A percentile compares a stretch with the other conserved stretches of the same genome.
These are phyloP conservation scores for Castanea sativa DNA, from an alignment of 306 rosid species.

Conservation along the genomic window DNA sequence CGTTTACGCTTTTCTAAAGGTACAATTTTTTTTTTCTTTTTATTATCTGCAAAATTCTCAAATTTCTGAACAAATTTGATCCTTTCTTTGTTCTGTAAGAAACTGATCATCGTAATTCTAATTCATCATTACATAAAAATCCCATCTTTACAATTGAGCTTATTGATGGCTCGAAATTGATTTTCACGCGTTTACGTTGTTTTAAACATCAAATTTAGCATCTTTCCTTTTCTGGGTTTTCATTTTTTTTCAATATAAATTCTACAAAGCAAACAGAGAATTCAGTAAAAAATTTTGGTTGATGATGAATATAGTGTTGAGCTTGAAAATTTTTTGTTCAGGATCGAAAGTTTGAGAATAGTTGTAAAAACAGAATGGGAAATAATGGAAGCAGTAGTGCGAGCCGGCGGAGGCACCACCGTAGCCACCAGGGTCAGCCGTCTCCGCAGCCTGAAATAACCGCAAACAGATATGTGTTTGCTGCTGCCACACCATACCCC, in stretches of 20 bases:
- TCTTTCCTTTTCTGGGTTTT: neutral
- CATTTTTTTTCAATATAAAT: too few relatives aligned
- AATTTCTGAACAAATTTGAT: neutral
- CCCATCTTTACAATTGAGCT: too few relatives aligned
- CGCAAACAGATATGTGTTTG: neutral
- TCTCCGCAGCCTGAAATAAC: constrained; percentile 17
- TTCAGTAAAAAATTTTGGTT: neutral
- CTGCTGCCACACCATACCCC: constrained; percentile 26
- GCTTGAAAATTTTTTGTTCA: neutral
- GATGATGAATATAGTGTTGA: neutral
- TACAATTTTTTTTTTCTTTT: neutral
- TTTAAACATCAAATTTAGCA: neutral
- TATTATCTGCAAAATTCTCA: neutral
- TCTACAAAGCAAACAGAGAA: neutral
- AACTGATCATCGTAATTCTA: too few relatives aligned
- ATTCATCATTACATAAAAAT: too few relatives aligned
- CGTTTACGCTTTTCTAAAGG: neutral
- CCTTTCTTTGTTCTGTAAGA: neutral
- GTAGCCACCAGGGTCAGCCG: constrained; percentile 9
- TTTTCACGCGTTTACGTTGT: neutral
- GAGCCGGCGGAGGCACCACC: constrained; percentile 23
- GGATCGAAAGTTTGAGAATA: neutral
- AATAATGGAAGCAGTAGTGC: constrained; percentile 26
- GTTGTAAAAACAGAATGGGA: constrained; percentile 24
- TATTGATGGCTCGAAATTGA: neutral